phyloP scores from a whole-genome alignment of 2,329 filamentous ascomycete genomes.

The Capronia epimyces region DNA sequence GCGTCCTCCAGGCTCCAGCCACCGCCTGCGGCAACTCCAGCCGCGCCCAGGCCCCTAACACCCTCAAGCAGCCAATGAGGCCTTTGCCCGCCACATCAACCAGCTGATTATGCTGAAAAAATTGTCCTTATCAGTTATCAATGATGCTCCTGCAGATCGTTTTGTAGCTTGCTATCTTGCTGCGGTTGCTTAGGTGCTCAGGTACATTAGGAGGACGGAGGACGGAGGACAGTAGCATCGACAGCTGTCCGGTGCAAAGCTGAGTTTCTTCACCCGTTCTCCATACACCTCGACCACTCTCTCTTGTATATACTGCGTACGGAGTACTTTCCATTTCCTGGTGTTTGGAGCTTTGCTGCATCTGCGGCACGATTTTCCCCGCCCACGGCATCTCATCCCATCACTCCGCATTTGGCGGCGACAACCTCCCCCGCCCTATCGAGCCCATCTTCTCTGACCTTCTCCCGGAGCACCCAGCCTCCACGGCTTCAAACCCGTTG shows the following conservation, averaged over 20 bases:
- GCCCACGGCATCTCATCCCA: not conserved
- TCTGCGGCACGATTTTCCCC: not conserved
- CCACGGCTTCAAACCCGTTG: not conserved
- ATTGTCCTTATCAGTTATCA: conserved; percentile 22
- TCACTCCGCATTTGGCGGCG: conserved; percentile 15
- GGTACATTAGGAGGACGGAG: not conserved
- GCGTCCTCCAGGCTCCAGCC: not conserved
- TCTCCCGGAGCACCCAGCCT: not conserved
- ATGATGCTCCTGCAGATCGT: not conserved
- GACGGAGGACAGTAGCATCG: not conserved
- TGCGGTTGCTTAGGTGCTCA: not conserved
- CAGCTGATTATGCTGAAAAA: conserved; percentile 1
- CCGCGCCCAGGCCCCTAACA: not conserved
- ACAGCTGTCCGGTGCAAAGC: not conserved
- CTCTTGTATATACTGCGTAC: not conserved
- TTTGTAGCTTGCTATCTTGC: not conserved
- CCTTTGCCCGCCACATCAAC: conserved; percentile 5
- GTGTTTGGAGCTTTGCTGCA: not conserved
- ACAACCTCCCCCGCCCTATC: conserved; percentile 1
- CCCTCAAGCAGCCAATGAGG: not conserved
- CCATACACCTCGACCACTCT: not conserved
- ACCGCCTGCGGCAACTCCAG: not conserved
- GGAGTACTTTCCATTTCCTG: not conserved
- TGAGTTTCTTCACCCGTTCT: not conserved
- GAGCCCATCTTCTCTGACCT: not conserved